A percentile compares a stretch with the other conserved stretches of the same genome.
Evolutionary conservation across 257 asterid species (phyloP).

Genomic region (Jaltomata sinuosa): DNA sequence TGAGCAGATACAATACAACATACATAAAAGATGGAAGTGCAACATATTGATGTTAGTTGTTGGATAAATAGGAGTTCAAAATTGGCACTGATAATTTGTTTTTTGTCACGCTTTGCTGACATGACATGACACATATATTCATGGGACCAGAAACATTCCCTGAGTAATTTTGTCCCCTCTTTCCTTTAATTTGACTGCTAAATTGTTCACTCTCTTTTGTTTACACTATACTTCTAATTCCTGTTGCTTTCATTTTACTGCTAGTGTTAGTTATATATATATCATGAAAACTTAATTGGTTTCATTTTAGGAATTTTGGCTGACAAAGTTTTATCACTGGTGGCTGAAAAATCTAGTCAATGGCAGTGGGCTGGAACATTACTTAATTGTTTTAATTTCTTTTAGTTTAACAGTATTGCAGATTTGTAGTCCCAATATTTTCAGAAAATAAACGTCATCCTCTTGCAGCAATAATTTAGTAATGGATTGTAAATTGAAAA

Average conservation of each 20-base stretch:
- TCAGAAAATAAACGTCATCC: not conserved
- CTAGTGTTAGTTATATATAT: not conserved
- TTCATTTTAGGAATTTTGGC: not conserved
- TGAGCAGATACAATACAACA: not conserved
- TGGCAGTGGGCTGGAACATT: not conserved
- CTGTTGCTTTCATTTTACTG: not conserved
- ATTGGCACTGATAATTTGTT: not conserved
- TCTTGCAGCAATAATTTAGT: not conserved
- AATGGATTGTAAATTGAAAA: not conserved
- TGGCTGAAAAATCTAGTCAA: not conserved
- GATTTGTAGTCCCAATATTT: not conserved
- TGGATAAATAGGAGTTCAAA: slow-evolving; percentile 2
- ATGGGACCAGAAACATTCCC: slow-evolving; percentile 46
- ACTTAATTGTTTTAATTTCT: not conserved
- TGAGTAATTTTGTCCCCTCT: slow-evolving; percentile 23
- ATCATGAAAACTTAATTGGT: not conserved
- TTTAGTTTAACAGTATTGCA: not conserved
- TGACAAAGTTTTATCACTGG: not conserved
- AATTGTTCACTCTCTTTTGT: not conserved
- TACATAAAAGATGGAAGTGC: slow-evolving; percentile 1
- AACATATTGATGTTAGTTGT: slow-evolving; percentile 39
- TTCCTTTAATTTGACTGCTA: slow-evolving; percentile 13
- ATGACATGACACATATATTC: not conserved
- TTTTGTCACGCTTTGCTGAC: slow-evolving; percentile 17
- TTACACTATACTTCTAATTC: not conserved